Conservation (phyloP, 768 basidiomycete species). For the Termitomyces heimii region DNA sequence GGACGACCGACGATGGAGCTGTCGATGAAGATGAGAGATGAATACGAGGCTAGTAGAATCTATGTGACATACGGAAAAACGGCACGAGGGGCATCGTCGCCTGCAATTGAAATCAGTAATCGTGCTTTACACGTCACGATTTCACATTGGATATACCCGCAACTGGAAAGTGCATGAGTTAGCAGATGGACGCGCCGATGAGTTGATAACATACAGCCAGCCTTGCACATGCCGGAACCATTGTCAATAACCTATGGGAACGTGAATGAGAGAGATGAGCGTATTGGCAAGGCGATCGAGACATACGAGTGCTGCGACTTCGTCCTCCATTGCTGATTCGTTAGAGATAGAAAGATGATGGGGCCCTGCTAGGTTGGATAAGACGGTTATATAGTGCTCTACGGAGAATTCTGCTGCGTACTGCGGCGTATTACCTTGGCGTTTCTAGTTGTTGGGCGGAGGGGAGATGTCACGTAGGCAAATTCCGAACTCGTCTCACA, state of each 20-base stretch:
- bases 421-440: constrained; percentile 18
- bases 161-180: constrained; percentile 33
- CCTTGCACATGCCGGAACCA: constrained; percentile 99
- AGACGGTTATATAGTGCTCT: constrained; percentile 10
- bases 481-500: constrained; percentile 13
- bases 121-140: background rate
- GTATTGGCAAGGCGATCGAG: constrained; percentile 17
- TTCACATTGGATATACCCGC: constrained; percentile 41
- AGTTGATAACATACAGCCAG: constrained; percentile 72
- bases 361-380: constrained; percentile 9
- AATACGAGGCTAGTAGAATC: background rate
- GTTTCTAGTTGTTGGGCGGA: constrained; percentile 21
- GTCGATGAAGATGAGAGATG: constrained; percentile 3
- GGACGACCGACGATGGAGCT: constrained; percentile 94
- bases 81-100: constrained; percentile 86
- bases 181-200: constrained; percentile 13
- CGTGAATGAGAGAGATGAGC: constrained; percentile 4
- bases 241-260: constrained; percentile 73
- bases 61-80: constrained; percentile 81
- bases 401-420: constrained; percentile 17
- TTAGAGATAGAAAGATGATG: constrained; percentile 19
- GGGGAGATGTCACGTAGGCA: constrained; percentile 17
- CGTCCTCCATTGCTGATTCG: constrained; percentile 39
- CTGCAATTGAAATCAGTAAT: constrained; percentile 31
- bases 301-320: constrained; percentile 43